Conservation (phyloP, 2,329 filamentous ascomycete genomes). For the Phyllosticta citrichinensis region DNA sequence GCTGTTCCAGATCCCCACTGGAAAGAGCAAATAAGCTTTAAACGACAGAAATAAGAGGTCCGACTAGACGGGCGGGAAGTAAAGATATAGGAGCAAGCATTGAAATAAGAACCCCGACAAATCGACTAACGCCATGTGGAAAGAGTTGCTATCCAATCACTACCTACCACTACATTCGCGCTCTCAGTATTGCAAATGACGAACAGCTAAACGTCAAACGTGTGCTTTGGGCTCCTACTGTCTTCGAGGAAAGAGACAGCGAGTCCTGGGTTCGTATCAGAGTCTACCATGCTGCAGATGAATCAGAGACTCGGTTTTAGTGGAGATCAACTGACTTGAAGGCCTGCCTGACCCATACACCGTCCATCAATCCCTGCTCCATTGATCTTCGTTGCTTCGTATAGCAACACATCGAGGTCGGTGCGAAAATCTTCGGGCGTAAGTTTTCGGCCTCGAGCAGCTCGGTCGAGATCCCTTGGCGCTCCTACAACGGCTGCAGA, state of each 20-base stretch:
- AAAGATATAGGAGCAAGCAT: background rate
- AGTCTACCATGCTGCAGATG: background rate
- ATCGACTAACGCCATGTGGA: background rate
- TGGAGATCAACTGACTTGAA: background rate
- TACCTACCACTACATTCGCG: too few relatives aligned
- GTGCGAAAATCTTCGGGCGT: background rate
- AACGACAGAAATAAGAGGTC: background rate
- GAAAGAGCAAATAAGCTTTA: conserved; percentile 34
- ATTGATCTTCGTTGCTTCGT: background rate
- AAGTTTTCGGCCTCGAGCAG: background rate
- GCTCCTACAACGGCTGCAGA: background rate
- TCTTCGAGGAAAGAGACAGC: background rate
- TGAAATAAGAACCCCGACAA: background rate
- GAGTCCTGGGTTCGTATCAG: too few relatives aligned
- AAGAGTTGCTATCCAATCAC: background rate
- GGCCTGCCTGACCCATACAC: background rate
- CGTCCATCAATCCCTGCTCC: background rate
- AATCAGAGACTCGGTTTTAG: background rate
- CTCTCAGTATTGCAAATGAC: background rate
- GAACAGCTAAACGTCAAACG: background rate
- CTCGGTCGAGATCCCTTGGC: background rate
- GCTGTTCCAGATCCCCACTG: conserved; percentile 61
- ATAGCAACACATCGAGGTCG: background rate
- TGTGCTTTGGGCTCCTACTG: background rate
- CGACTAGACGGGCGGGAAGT: background rate